Evolutionary conservation across 202 grass and related monocot species (phyloP).

Genomic region (Cymbopogon flexuosus): DNA sequence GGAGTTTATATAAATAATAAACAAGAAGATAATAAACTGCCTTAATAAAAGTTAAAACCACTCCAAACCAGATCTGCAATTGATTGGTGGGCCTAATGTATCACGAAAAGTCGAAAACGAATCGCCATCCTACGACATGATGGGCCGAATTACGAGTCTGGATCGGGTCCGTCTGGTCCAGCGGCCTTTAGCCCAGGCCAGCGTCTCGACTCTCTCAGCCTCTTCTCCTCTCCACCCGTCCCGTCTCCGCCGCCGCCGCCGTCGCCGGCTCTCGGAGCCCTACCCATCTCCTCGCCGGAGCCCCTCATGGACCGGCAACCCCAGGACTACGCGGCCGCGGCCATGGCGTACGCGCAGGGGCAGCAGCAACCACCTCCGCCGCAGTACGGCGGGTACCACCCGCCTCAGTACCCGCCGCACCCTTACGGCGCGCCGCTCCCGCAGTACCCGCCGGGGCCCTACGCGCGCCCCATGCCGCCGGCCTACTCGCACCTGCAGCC

Average conservation of each 20-base stretch:
- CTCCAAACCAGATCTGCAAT: not conserved
- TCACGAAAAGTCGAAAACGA: not conserved
- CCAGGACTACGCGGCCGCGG: slow-evolving; percentile 67
- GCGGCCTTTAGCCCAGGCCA: not conserved
- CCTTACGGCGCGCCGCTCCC: slow-evolving; percentile 42
- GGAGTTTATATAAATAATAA: too few species aligned
- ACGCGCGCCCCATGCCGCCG: slow-evolving; percentile 31
- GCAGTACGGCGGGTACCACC: slow-evolving; percentile 65
- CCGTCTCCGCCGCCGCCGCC: slow-evolving; percentile 26
- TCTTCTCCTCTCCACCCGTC: not conserved
- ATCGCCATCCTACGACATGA: not conserved
- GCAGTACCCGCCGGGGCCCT: slow-evolving; percentile 47
- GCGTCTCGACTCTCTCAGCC: not conserved
- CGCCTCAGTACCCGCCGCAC: slow-evolving; percentile 53
- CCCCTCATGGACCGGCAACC: slow-evolving; percentile 65
- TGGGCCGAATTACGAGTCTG: not conserved
- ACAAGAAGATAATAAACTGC: too few species aligned
- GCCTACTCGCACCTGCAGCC: slow-evolving; percentile 52
- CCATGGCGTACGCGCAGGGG: slow-evolving; percentile 74
- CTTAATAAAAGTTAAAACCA: too few species aligned
- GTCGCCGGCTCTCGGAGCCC: slow-evolving; percentile 17
- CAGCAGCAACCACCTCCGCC: slow-evolving; percentile 61
- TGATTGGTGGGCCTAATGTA: not conserved
- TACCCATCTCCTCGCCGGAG: not conserved
- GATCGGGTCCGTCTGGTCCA: not conserved